phyloP scores from a whole-genome alignment of 2,329 filamentous ascomycete species.

The Penicillium sp. region DNA sequence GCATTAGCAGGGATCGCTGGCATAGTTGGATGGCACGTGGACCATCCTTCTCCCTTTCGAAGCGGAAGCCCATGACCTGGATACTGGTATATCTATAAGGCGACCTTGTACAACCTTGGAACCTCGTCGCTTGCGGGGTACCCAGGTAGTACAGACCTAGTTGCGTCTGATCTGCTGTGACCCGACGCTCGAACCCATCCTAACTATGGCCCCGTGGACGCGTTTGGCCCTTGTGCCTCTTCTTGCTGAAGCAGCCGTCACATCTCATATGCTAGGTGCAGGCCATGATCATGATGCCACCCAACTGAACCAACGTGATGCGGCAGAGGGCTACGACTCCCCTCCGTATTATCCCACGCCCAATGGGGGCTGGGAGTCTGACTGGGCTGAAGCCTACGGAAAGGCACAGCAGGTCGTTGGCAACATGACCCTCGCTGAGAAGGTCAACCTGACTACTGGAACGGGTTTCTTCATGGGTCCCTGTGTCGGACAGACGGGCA shows the following conservation, averaged over 20 bases:
- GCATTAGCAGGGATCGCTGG: constrained; percentile 5
- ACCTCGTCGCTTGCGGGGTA: not conserved
- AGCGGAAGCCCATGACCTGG: not conserved
- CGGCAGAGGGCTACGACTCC: constrained; percentile 26
- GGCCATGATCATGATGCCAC: not conserved
- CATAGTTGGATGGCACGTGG: constrained; percentile 10
- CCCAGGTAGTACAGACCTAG: not conserved
- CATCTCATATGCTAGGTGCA: constrained; percentile 11
- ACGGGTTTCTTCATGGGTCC: constrained; percentile 67
- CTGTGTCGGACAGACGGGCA: constrained; percentile 73
- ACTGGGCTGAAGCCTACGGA: constrained; percentile 65
- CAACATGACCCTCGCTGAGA: constrained; percentile 74
- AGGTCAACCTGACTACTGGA: constrained; percentile 70
- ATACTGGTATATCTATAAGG: not conserved
- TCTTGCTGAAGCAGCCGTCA: constrained; percentile 8
- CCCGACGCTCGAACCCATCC: not conserved
- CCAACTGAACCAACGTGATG: constrained; percentile 14
- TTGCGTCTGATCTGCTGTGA: constrained; percentile 4
- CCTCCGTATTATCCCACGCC: constrained; percentile 68
- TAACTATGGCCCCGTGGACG: constrained; percentile 19
- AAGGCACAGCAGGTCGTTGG: constrained; percentile 65
- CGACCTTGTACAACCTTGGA: not conserved
- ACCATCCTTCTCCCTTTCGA: constrained; percentile 2
- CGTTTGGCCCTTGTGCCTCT: constrained; percentile 15
- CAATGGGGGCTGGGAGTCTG: constrained; percentile 63